phyloP scores from a whole-genome alignment of 2,329 filamentous ascomycete genomes.

The Fusarium poae region DNA sequence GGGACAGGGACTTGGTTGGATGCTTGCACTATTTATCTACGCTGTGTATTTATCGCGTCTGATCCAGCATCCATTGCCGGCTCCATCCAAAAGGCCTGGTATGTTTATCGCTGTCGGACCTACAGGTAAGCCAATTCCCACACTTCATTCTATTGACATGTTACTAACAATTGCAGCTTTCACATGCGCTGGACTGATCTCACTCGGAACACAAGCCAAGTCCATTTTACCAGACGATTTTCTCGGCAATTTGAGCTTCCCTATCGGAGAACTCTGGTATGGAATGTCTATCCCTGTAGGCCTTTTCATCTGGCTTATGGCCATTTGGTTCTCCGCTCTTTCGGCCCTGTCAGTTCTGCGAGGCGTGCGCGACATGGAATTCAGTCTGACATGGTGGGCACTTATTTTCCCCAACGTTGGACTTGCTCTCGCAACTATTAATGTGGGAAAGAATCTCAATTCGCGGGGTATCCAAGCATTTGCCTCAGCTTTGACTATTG shows the following conservation, averaged over 20 bases:
- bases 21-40: constrained; percentile 30
- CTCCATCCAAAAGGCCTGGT: background rate
- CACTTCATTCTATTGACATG: accelerated
- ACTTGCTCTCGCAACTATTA: constrained; percentile 22
- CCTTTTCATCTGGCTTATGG: constrained; percentile 28
- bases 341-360: constrained; percentile 11
- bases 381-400: constrained; percentile 24
- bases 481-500: background rate
- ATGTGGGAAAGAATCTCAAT: constrained; percentile 6
- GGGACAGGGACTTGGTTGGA: constrained; percentile 26
- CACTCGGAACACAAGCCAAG: constrained; percentile 22
- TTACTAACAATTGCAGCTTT: background rate
- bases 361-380: background rate
- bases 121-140: constrained; percentile 1
- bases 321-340: constrained; percentile 20
- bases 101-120: constrained; percentile 32
- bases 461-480: constrained; percentile 3
- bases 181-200: constrained; percentile 10
- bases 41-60: constrained; percentile 25
- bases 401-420: constrained; percentile 28
- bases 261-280: constrained; percentile 19
- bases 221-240: constrained; percentile 8
- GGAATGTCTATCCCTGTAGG: constrained; percentile 12
- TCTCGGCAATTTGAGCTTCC: constrained; percentile 2
- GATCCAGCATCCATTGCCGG: constrained; percentile 21